Base-by-base conservation (phyloP, 768 basidiomycete species). In the Suillus lakei region DNA sequence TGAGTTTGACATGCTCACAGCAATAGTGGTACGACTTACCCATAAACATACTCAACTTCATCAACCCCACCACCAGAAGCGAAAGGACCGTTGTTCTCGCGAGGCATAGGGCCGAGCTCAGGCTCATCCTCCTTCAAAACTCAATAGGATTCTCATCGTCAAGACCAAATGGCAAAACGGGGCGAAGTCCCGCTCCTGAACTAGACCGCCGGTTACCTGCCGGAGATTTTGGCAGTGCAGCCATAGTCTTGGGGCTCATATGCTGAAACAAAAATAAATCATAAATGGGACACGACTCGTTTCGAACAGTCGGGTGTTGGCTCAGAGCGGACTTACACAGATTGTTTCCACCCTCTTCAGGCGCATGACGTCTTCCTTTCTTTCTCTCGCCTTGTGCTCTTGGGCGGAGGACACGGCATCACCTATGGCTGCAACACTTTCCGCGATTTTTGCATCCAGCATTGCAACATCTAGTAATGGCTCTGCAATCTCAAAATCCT, bases 211-310 rank as follows among this genome's bases (percentile, higher is more conserved):
- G 86, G 56, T 83, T 82, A 50, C 91, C 90, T 18, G 91, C 91
- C 21, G 96, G 96, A 0, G 95, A 96, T 75, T 96, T 96, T 0
- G 96, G 93, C 55, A 98, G 82, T 9, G 95, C 91, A 15, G 93
- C 92, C 88, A 98, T 92, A 3, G 95, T 96, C 78, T 94, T 93
- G 4, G 95, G 95, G 68, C 96, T 97, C 91, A 98, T 92, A 73
- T 97, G 96, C 96, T 96, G 68, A 23, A 67, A n/a, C n/a, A n/a
- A n/a, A n/a, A n/a, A 46, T 34, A 56, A 60, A 26, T 66, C n/a
- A 32, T 44, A 10, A 66, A 62, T 44, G 41, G 44, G 61, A 46
- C 61, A 39, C 63, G 32, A 30, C 28, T 15, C 39, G 15, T 62
- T 15, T 55, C 62, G 30, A 53, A 55, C 62, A 64, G 61, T 50